Evolutionary conservation across 345 rosid genomes (phyloP), one percentile per base, ranked within the genome.

Genomic region (Cardamine resedifolia): DNA sequence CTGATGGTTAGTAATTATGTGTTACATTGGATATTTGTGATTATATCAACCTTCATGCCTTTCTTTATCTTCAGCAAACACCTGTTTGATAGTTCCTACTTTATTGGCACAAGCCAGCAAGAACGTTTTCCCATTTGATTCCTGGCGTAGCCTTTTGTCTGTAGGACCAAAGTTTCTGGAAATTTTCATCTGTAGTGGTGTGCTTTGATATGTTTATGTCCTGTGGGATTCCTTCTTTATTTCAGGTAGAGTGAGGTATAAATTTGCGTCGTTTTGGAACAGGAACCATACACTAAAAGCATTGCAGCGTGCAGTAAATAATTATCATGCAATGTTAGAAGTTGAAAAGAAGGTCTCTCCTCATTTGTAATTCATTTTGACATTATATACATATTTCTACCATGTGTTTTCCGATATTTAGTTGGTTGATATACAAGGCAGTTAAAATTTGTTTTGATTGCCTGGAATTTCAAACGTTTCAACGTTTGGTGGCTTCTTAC

Each of bases 231-330:
- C 62, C 47, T 58, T 80, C 51, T 74, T 71, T 76, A 53, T 81
- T 83, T 62, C 99, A 95, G 99, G 97, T 82, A 87, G 97, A 84
- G 97, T 91, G 85, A 88, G 99, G 83, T 95, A 95, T 86, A 95
- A 91, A 80, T 95, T 95, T 84, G 99, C 97, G 58, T 95, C 99
- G 41, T 95, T 95, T 84, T 91, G 99, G 99, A 95, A 95, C 87
- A 89, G 97, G 87, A 91, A 95, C 83, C 96, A 91, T 81, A 83
- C 96, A 27, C 64, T 87, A 49, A 86, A 91, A 83, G 87, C 87
- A 70, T 82, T 94, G 78, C 93, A 89, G 74, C 97, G 97, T 60
- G 74, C 85, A 44, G 81, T 76, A 43, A 91, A 87, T 74, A 84
- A 86, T 66, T 87, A 87, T 74, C 89, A 83, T 70, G 80, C 72